A percentile compares a stretch with the other conserved stretches of the same genome.
phyloP scores from a whole-genome alignment of 1,284 basidiomycete species.

The Afroboletus lepidellus region DNA sequence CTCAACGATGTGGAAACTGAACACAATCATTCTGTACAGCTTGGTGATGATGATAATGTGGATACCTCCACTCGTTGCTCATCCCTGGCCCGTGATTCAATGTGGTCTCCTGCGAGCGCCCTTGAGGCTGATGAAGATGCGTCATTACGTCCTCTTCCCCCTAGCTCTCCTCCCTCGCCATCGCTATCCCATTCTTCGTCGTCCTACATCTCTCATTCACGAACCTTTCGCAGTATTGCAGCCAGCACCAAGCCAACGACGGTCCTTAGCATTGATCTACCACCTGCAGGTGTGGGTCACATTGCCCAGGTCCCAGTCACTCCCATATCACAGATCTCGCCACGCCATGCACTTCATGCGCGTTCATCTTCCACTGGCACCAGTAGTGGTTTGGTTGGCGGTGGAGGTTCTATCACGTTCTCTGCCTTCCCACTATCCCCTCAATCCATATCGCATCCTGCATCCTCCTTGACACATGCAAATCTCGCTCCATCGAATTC shows the following conservation, averaged over 20 bases:
- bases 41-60: slow-evolving; percentile 44
- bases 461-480: slow-evolving; percentile 40
- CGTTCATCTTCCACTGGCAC: slow-evolving; percentile 58
- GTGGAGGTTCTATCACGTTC: slow-evolving; percentile 65
- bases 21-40: slow-evolving; percentile 32
- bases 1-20: slow-evolving; percentile 51
- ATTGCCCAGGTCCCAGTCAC: slow-evolving; percentile 83
- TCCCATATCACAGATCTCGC: slow-evolving; percentile 44
- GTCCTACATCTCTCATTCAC: slow-evolving; percentile 75
- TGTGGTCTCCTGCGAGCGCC: slow-evolving; percentile 71
- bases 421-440: slow-evolving; percentile 59
- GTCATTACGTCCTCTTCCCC: slow-evolving; percentile 81
- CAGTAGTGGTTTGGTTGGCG: slow-evolving; percentile 40
- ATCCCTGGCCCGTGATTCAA: slow-evolving; percentile 61
- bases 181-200: slow-evolving; percentile 78
- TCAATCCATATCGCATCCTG: slow-evolving; percentile 45
- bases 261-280: slow-evolving; percentile 82
- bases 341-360: slow-evolving; percentile 52
- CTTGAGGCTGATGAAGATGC: slow-evolving; percentile 88
- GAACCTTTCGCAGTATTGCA: slow-evolving; percentile 76
- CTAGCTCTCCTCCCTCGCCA: slow-evolving; percentile 80
- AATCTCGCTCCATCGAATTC: slow-evolving; percentile 28
- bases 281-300: slow-evolving; percentile 78
- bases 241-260: slow-evolving; percentile 97
- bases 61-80: slow-evolving; percentile 49